Conservation (phyloP, 2,329 filamentous ascomycete species). For the Colletotrichum aenigma region DNA sequence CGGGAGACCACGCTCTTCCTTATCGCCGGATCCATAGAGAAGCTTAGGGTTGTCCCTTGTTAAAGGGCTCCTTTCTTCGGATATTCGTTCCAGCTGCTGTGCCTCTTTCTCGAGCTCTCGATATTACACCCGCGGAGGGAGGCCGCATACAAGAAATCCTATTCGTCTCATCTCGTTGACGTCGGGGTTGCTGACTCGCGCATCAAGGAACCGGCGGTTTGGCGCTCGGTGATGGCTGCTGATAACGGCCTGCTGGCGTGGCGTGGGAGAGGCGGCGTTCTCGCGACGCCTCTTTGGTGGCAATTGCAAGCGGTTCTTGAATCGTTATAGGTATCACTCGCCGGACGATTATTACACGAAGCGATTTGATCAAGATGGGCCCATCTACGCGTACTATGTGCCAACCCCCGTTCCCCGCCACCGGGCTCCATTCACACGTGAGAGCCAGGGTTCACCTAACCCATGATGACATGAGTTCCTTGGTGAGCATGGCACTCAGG, state of each 20-base stretch:
- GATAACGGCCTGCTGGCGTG: not conserved
- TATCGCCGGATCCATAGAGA: not conserved
- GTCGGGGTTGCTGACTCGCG: constrained; percentile 10
- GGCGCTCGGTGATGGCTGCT: not conserved
- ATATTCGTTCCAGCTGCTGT: not conserved
- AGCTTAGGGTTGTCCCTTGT: constrained; percentile 5
- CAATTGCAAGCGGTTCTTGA: constrained; percentile 1
- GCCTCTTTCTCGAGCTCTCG: not conserved
- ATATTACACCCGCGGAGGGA: not conserved
- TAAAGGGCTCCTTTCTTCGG: not conserved
- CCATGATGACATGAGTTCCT: not conserved
- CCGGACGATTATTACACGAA: not conserved
- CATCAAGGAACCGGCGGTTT: not conserved
- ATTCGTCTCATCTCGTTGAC: constrained; percentile 6
- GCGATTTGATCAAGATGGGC: constrained; percentile 1
- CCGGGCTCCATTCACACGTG: not conserved
- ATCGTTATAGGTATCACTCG: not conserved
- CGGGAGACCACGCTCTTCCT: not conserved
- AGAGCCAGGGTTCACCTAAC: not conserved
- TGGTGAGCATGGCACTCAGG: not conserved
- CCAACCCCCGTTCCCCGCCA: not conserved
- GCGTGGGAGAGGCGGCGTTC: not conserved
- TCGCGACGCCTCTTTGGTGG: not conserved
- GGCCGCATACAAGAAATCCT: not conserved
- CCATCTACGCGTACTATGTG: not conserved